These are phyloP conservation scores for Nakataea oryzae DNA, from an alignment of 2,329 filamentous ascomycete genomes.

Conservation along the genomic window DNA sequence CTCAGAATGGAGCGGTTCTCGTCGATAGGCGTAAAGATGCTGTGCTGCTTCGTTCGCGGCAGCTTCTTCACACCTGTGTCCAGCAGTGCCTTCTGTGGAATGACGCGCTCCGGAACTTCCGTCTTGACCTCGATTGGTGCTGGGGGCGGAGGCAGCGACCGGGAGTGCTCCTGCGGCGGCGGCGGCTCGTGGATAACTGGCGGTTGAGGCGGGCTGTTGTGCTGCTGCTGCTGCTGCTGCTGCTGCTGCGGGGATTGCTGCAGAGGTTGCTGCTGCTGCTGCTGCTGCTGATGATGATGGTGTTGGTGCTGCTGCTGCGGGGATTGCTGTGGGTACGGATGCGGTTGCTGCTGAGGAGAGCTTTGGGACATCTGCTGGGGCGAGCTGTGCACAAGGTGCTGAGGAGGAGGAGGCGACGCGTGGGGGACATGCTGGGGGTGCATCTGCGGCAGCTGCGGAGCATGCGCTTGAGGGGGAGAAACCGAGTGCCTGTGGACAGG, in stretches of 20 bases:
- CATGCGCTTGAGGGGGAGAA: constrained; percentile 47
- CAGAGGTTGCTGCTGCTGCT: constrained; percentile 24
- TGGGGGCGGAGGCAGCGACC: constrained; percentile 21
- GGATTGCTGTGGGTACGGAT: no score
- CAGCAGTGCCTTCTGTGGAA: constrained; percentile 31
- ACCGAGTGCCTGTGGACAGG: constrained; percentile 40
- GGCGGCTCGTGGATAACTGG: constrained; percentile 10
- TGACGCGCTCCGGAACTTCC: constrained; percentile 35
- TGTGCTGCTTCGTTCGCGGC: constrained; percentile 71
- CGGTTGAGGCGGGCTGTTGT: constrained; percentile 35
- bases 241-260: constrained; percentile 39
- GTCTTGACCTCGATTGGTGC: constrained; percentile 38
- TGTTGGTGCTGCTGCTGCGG: constrained; percentile 6
- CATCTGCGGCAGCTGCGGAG: constrained; percentile 37
- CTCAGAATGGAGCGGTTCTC: constrained; percentile 82
- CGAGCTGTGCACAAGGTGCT: constrained; percentile 20
- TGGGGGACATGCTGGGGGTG: constrained; percentile 32
- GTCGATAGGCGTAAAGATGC: constrained; percentile 96
- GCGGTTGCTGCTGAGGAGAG: constrained; percentile 20
- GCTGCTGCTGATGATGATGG: constrained; percentile 19
- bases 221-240: constrained; percentile 31
- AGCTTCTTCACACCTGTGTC: constrained; percentile 51
- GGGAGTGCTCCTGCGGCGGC: constrained; percentile 24
- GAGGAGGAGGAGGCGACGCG: constrained; percentile 20
- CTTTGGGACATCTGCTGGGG: constrained; percentile 6